Evolutionary conservation across 305 asterid species (phyloP).

Genomic region (Salvia sclarea): DNA sequence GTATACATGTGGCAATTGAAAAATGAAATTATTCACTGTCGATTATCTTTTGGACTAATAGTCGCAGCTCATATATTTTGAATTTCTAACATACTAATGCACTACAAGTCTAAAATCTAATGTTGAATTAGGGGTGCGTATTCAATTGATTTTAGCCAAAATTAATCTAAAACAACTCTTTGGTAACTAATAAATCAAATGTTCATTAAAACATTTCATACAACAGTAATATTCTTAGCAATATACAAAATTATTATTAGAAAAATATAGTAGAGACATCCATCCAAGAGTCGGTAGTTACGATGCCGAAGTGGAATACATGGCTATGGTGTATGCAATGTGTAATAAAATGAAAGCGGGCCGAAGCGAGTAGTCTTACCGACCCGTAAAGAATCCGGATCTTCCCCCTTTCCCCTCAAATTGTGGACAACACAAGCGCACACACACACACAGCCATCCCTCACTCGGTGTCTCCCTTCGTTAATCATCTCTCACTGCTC

Average conservation of each 20-base stretch:
- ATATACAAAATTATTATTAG: background rate
- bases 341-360: background rate
- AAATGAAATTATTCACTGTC: background rate
- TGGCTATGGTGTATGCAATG: background rate
- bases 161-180: too few species aligned
- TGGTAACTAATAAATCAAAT: too few species aligned
- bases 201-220: background rate
- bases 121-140: background rate
- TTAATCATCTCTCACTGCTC: constrained; percentile 18
- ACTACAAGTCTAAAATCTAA: too few species aligned
- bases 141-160: too few species aligned
- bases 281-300: too few species aligned
- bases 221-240: background rate
- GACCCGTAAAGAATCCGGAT: constrained; percentile 23
- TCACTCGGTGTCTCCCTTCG: constrained; percentile 10
- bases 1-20: background rate
- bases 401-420: background rate
- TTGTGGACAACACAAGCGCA: constrained; percentile 37
- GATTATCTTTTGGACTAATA: background rate
- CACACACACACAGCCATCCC: background rate
- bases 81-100: too few species aligned
- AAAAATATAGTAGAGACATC: background rate
- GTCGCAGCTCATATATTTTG: background rate
- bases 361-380: constrained; percentile 14
- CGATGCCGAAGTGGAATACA: too few species aligned